A percentile compares a stretch with the other conserved stretches of the same genome.
Evolutionary conservation across 2,329 filamentous ascomycete genomes (phyloP).

Genomic region (Fusarium sp.): DNA sequence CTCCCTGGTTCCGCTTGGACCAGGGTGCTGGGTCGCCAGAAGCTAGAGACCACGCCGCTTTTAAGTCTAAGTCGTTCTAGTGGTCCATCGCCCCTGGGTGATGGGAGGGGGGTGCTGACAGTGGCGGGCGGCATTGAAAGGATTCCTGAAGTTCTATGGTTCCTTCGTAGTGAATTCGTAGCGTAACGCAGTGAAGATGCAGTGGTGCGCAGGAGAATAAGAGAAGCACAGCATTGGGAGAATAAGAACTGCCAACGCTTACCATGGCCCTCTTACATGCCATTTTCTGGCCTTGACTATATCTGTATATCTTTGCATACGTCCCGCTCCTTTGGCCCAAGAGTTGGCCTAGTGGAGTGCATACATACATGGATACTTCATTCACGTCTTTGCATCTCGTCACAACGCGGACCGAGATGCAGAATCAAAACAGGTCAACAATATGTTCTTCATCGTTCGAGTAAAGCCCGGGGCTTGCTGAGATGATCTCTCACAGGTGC

Average conservation of each 20-base stretch:
- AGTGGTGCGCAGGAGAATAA: not conserved
- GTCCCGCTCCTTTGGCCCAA: constrained; percentile 37
- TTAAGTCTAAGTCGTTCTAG: constrained; percentile 30
- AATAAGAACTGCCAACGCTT: not conserved
- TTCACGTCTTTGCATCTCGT: constrained; percentile 26
- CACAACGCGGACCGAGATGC: constrained; percentile 15
- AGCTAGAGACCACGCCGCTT: constrained; percentile 36
- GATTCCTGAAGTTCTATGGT: constrained; percentile 9
- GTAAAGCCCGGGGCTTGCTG: not conserved
- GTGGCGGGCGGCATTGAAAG: constrained; percentile 12
- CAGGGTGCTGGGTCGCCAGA: constrained; percentile 42
- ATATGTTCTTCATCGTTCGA: not conserved
- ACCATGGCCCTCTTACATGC: not conserved
- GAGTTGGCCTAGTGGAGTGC: constrained; percentile 34
- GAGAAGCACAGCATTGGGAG: not conserved
- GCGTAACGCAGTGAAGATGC: not conserved
- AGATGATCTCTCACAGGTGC: not conserved
- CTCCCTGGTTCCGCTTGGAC: constrained; percentile 26
- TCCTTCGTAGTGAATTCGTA: not conserved
- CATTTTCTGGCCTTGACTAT: constrained; percentile 7
- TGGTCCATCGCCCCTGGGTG: constrained; percentile 1
- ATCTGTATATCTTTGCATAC: constrained; percentile 25
- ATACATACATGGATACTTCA: not conserved
- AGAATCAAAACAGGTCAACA: constrained; percentile 2
- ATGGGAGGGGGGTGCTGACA: constrained; percentile 20